These are phyloP conservation scores for Sugiyamaella neomexicana DNA, from an alignment of 1,139 yeast species.

Conservation along the genomic window DNA sequence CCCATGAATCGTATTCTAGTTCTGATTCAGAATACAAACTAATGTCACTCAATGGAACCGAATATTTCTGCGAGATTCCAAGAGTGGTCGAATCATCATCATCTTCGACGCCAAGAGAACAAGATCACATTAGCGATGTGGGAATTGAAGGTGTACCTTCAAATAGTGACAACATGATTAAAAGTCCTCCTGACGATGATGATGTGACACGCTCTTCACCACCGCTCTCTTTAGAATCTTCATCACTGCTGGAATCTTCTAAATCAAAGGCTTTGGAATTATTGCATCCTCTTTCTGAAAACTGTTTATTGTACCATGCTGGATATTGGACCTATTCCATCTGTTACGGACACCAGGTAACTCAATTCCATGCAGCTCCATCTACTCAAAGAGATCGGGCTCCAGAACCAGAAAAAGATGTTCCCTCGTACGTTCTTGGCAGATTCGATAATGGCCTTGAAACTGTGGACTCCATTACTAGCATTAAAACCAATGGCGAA, in stretches of 20 bases:
- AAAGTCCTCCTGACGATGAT: background rate
- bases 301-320: conserved; percentile 43
- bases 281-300: conserved; percentile 35
- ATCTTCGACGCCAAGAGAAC: too few relatives aligned
- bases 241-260: background rate
- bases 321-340: conserved; percentile 68
- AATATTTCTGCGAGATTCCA: conserved; percentile 26
- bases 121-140: background rate
- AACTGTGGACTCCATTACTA: conserved; percentile 31
- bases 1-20: background rate
- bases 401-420: conserved; percentile 43
- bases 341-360: conserved; percentile 55
- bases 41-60: conserved; percentile 21
- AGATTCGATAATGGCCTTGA: conserved; percentile 38
- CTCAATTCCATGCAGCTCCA: conserved; percentile 54
- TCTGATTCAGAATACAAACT: conserved; percentile 14
- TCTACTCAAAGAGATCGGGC: conserved; percentile 33
- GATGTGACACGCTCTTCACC: background rate
- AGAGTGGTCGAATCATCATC: background rate
- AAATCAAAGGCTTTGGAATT: conserved; percentile 34
- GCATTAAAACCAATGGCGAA: conserved; percentile 27
- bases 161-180: background rate
- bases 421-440: conserved; percentile 50
- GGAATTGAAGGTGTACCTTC: background rate
- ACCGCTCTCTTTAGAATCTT: background rate